phyloP scores from a whole-genome alignment of 306 rosid species.

The Betula pendula region DNA sequence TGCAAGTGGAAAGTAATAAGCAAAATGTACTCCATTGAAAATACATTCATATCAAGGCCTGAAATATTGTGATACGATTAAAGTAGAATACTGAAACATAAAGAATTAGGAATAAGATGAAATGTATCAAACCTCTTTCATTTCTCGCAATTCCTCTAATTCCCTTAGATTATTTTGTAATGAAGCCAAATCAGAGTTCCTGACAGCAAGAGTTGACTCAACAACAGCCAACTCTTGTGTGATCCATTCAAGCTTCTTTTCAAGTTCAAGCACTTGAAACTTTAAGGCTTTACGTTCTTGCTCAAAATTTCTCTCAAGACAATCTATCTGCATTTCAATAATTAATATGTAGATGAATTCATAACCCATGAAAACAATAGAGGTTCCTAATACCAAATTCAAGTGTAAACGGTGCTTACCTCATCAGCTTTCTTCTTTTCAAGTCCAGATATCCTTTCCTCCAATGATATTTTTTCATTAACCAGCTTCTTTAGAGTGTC shows the following conservation, averaged over 20 bases:
- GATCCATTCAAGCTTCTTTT: conserved; percentile 54
- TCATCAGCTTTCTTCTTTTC: conserved; percentile 67
- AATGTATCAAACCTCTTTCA: conserved; percentile 76
- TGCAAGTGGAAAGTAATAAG: conserved; percentile 16
- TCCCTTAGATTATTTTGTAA: conserved; percentile 69
- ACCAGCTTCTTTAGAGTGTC: conserved; percentile 58
- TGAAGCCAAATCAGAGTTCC: conserved; percentile 62
- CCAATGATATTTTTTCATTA: conserved; percentile 58
- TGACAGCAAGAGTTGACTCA: conserved; percentile 57
- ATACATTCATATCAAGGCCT: not conserved
- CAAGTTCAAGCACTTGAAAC: conserved; percentile 57
- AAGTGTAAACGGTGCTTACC: conserved; percentile 44
- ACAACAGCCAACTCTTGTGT: conserved; percentile 56
- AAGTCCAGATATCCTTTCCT: conserved; percentile 52
- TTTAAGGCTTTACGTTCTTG: conserved; percentile 61
- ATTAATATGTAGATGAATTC: conserved; percentile 19
- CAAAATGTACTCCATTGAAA: not conserved
- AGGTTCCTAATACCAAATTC: conserved; percentile 14
- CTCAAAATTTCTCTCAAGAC: conserved; percentile 50
- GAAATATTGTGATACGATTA: not conserved
- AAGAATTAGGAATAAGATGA: not conserved
- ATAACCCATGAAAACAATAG: conserved; percentile 21
- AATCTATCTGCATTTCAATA: conserved; percentile 57
- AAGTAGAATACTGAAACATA: not conserved
- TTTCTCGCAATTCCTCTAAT: conserved; percentile 90